A percentile compares a stretch with the other conserved stretches of the same genome.
These are phyloP conservation scores for Aspergillus eucalypticola DNA, from an alignment of 2,329 filamentous ascomycete genomes.

Conservation along the genomic window DNA sequence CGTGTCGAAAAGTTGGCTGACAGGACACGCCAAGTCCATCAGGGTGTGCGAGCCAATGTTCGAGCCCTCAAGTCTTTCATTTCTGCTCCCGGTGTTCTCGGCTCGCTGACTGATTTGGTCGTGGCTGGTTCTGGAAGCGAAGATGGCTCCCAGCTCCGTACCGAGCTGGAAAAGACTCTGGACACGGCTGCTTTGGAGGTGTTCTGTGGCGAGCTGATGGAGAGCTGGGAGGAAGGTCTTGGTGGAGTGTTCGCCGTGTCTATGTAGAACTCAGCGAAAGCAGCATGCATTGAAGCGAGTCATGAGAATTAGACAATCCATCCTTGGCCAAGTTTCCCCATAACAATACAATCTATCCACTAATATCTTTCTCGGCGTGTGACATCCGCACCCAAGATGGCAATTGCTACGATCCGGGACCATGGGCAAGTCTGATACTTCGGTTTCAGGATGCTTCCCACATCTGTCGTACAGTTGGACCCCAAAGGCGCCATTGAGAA, in stretches of 20 bases:
- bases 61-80: slow-evolving; percentile 40
- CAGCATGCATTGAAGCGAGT: neutral
- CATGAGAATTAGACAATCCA: neutral
- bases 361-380: neutral
- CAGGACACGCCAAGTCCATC: slow-evolving; percentile 30
- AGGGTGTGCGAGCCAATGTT: slow-evolving; percentile 38
- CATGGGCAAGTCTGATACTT: neutral
- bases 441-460: neutral
- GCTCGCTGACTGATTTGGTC: slow-evolving; percentile 43
- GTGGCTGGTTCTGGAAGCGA: slow-evolving; percentile 27
- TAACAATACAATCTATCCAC: neutral
- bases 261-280: slow-evolving; percentile 22
- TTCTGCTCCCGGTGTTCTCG: slow-evolving; percentile 44
- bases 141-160: slow-evolving; percentile 29
- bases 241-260: slow-evolving; percentile 39
- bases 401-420: neutral
- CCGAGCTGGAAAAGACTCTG: slow-evolving; percentile 37
- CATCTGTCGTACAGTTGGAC: neutral
- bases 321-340: neutral
- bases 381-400: neutral
- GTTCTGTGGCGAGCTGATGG: slow-evolving; percentile 47
- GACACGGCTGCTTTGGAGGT: slow-evolving; percentile 44
- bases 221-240: slow-evolving; percentile 51
- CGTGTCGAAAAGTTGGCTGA: slow-evolving; percentile 32
- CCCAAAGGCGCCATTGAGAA: neutral